Percentiles rank a stretch among this genome's conserved stretches.
Evolutionary conservation across 495 filamentous ascomycete species (phyloP).

Genomic region (Xylaria sp.): DNA sequence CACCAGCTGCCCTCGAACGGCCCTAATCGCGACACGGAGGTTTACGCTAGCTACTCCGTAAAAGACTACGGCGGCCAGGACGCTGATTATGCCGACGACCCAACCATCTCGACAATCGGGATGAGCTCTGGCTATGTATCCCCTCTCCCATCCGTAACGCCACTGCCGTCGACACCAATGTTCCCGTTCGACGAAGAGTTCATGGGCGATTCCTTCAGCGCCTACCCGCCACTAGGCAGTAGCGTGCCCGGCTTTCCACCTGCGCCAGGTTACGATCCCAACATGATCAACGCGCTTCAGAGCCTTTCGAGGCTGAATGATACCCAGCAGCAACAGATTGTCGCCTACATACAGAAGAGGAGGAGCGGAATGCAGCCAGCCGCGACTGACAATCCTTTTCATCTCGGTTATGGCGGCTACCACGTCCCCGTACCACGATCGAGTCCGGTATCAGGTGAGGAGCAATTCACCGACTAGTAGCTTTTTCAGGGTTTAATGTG

Average conservation of each 20-base stretch:
- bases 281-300: conserved; percentile 35
- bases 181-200: conserved; percentile 35
- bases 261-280: conserved; percentile 28
- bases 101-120: conserved; percentile 4
- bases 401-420: conserved; percentile 30
- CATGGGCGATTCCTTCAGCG: conserved; percentile 24
- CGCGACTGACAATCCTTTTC: conserved; percentile 25
- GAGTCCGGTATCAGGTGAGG: conserved; percentile 35
- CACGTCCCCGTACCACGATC: conserved; percentile 28
- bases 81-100: background rate
- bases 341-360: conserved; percentile 38
- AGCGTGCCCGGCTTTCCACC: background rate
- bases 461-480: background rate
- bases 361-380: conserved; percentile 26
- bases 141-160: conserved; percentile 28
- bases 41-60: conserved; percentile 12
- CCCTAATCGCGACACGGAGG: conserved; percentile 11
- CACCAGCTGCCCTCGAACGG: conserved; percentile 32
- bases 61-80: conserved; percentile 15
- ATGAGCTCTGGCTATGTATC: conserved; percentile 23
- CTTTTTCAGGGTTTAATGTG: conserved; percentile 8
- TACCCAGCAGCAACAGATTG: conserved; percentile 36
- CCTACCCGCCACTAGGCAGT: conserved; percentile 21
- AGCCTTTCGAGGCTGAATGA: conserved; percentile 35
- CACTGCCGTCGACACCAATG: conserved; percentile 36